A percentile compares a stretch with the other conserved stretches of the same genome.
Conservation (phyloP, 2,329 filamentous ascomycete genomes). For the Botrytis medusae region DNA sequence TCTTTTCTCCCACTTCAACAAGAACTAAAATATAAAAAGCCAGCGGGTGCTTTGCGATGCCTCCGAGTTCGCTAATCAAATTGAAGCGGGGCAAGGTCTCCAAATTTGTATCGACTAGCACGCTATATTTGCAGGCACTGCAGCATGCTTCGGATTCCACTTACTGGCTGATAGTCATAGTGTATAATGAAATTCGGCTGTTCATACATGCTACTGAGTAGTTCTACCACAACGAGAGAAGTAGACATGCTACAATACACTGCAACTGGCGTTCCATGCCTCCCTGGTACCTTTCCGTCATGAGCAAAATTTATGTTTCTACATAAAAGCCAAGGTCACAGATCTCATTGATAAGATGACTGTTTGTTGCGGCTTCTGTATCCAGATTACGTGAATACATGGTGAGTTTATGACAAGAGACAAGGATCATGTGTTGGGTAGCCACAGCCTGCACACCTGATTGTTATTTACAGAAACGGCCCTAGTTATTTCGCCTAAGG, state of each 20-base stretch:
- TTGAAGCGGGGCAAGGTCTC: slow-evolving; percentile 2
- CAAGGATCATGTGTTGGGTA: neutral
- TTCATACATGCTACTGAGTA: neutral
- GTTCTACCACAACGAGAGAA: neutral
- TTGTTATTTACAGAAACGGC: neutral
- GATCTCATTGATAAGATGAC: neutral
- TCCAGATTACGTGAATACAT: neutral
- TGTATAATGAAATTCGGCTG: neutral
- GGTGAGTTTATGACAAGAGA: neutral
- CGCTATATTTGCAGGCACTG: neutral
- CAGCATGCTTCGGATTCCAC: neutral
- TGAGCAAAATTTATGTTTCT: neutral
- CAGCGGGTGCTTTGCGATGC: neutral
- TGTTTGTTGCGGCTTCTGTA: neutral
- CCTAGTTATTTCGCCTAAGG: neutral
- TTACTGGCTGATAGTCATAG: neutral
- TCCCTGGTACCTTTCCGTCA: too few species aligned
- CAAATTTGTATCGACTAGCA: slow-evolving; percentile 10
- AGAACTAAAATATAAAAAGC: neutral
- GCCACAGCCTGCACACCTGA: neutral
- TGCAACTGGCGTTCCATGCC: too few species aligned
- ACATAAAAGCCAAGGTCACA: neutral
- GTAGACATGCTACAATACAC: neutral
- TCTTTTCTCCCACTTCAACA: neutral
- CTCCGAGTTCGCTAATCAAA: neutral